Conservation (phyloP, 2,329 filamentous ascomycete genomes). For the Fusarium sp. region DNA sequence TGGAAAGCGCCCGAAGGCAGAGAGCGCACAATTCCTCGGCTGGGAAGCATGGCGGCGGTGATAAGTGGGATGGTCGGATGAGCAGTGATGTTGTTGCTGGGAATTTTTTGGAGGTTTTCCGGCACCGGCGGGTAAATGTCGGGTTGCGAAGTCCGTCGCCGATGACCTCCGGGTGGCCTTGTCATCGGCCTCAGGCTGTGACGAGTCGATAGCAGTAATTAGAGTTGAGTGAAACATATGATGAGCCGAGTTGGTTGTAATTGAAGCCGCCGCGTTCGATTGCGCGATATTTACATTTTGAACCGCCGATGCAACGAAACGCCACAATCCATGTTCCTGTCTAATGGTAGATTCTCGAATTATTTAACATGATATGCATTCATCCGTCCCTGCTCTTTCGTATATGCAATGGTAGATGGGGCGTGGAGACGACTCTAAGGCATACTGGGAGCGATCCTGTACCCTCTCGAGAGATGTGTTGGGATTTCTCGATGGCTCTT, state of each 20-base stretch:
- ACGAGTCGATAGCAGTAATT: constrained; percentile 9
- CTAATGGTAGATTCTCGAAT: constrained; percentile 44
- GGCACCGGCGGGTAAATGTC: constrained; percentile 53
- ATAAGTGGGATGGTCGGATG: constrained; percentile 36
- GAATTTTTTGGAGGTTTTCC: constrained; percentile 48
- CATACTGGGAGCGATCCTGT: neutral
- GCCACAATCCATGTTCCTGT: constrained; percentile 37
- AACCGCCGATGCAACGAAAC: constrained; percentile 23
- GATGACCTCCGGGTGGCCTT: constrained; percentile 22
- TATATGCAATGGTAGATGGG: neutral
- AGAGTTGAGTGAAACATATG: neutral
- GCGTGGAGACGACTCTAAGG: neutral
- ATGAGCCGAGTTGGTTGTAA: constrained; percentile 5
- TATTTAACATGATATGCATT: constrained; percentile 42
- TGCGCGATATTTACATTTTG: constrained; percentile 43
- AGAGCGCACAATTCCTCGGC: constrained; percentile 59
- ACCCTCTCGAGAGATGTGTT: neutral
- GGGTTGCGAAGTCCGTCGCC: constrained; percentile 42
- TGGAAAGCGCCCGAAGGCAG: constrained; percentile 52
- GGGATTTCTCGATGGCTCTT: neutral
- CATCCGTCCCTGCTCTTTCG: constrained; percentile 21
- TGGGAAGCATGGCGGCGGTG: constrained; percentile 58
- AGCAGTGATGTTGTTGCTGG: constrained; percentile 33
- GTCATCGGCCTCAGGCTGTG: constrained; percentile 28
- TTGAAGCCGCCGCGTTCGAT: constrained; percentile 8